Evolutionary conservation across 2,329 filamentous ascomycete species (phyloP).

Genomic region (Penicillium verrucosum): DNA sequence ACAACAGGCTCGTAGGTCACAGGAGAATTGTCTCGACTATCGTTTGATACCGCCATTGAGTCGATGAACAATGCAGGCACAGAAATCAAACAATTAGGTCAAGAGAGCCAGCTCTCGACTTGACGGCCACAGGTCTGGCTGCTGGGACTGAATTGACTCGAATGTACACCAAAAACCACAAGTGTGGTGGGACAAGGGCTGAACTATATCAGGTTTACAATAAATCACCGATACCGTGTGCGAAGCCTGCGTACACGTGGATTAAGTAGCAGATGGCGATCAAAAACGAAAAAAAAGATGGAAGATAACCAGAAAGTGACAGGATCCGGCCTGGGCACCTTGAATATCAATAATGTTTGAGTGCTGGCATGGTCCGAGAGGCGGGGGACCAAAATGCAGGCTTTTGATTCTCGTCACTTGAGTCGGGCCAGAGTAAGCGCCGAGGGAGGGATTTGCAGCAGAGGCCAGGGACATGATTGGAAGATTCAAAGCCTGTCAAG

Average conservation of each 20-base stretch:
- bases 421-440: conserved; percentile 32
- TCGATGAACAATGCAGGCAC: conserved; percentile 1
- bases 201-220: conserved; percentile 15
- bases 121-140: not conserved
- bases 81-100: conserved; percentile 13
- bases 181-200: conserved; percentile 17
- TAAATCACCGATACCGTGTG: conserved; percentile 23
- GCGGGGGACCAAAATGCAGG: conserved; percentile 23
- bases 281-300: conserved; percentile 11
- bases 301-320: conserved; percentile 8
- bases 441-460: conserved; percentile 14
- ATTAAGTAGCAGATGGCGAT: conserved; percentile 22
- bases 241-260: conserved; percentile 33
- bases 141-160: conserved; percentile 7
- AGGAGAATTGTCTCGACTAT: conserved; percentile 28
- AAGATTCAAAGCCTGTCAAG: conserved; percentile 1
- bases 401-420: conserved; percentile 21
- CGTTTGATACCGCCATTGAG: conserved; percentile 27
- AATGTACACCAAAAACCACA: conserved; percentile 12
- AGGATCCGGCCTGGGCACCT: conserved; percentile 17
- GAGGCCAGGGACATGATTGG: conserved; percentile 18
- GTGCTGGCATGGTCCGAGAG: conserved; percentile 14
- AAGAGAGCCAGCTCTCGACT: conserved; percentile 39
- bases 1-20: conserved; percentile 37
- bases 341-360: conserved; percentile 33